Percentiles rank a stretch among this genome's conserved stretches.
phyloP scores from a whole-genome alignment of 129 eudicot species.

The Rutidosis leptorrhynchoides region DNA sequence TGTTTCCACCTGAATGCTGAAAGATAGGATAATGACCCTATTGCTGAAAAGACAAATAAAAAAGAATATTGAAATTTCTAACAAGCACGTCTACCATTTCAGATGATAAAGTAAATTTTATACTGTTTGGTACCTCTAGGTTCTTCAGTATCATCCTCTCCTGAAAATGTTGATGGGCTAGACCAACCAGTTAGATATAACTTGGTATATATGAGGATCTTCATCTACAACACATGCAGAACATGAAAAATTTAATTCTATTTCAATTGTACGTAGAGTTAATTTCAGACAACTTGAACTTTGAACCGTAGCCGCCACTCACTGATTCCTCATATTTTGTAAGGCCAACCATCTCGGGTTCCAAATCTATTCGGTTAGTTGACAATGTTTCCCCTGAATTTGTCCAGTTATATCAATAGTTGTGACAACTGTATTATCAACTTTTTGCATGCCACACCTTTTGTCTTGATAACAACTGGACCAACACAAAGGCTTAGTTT shows the following conservation, averaged over 20 bases:
- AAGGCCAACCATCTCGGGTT: conserved; percentile 27
- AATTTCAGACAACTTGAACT: conserved; percentile 27
- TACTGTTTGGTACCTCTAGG: conserved; percentile 44
- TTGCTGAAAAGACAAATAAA: conserved; percentile 60
- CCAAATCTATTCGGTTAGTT: conserved; percentile 32
- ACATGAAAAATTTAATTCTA: conserved; percentile 60
- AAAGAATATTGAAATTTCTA: conserved; percentile 38
- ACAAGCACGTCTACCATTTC: not conserved
- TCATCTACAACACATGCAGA: conserved; percentile 80
- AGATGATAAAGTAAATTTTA: conserved; percentile 40
- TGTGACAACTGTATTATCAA: conserved; percentile 38
- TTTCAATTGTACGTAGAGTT: conserved; percentile 40
- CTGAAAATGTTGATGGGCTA: conserved; percentile 70
- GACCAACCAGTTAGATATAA: conserved; percentile 69
- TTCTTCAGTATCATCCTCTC: conserved; percentile 91
- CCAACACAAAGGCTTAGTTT: conserved; percentile 67
- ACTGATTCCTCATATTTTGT: conserved; percentile 33
- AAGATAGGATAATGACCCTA: conserved; percentile 98
- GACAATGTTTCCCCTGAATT: conserved; percentile 39
- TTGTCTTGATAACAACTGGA: conserved; percentile 43
- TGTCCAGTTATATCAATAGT: conserved; percentile 25
- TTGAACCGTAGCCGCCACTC: no score
- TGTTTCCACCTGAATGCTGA: conserved; percentile 94
- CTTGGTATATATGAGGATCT: conserved; percentile 59
- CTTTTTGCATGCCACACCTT: conserved; percentile 31